Percentiles rank a stretch among this genome's conserved stretches.
Evolutionary conservation across 495 filamentous ascomycete genomes (phyloP).

Genomic region (Penicillium egyptiacum): DNA sequence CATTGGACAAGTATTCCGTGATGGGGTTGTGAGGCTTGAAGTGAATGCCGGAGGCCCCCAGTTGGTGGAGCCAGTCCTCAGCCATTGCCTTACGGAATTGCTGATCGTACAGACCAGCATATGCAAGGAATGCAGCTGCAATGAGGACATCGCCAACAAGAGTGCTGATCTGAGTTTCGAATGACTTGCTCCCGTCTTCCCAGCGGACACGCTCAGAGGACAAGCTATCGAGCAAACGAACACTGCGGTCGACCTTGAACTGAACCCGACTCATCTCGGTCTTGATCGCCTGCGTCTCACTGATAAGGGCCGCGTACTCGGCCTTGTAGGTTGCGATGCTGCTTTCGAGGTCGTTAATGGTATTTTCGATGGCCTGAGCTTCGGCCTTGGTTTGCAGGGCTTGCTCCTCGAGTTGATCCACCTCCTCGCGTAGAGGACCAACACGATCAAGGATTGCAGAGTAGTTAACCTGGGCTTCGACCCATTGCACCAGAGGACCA

Average conservation of each 20-base stretch:
- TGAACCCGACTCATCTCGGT: conserved; percentile 93
- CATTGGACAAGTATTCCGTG: conserved; percentile 94
- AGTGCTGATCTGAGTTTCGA: conserved; percentile 95
- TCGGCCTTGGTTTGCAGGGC: conserved; percentile 92
- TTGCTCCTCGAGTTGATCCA: conserved; percentile 78
- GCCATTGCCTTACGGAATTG: conserved; percentile 96
- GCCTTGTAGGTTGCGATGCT: conserved; percentile 96
- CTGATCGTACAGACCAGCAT: conserved; percentile 96
- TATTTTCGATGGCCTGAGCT: conserved; percentile 87
- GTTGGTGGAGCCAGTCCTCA: conserved; percentile 93
- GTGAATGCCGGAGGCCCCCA: conserved; percentile 82
- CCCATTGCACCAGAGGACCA: conserved; percentile 96
- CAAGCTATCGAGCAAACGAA: conserved; percentile 88
- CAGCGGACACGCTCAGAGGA: conserved; percentile 90
- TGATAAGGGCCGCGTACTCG: conserved; percentile 94
- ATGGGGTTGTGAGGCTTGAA: conserved; percentile 93
- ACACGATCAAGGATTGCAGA: conserved; percentile 95
- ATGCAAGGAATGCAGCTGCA: conserved; percentile 95
- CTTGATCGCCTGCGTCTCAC: conserved; percentile 96
- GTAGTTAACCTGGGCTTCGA: conserved; percentile 94
- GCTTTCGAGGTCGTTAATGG: conserved; percentile 75
- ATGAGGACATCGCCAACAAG: conserved; percentile 94
- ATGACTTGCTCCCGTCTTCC: conserved; percentile 96
- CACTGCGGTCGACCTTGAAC: conserved; percentile 96
- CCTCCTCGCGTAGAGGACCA: conserved; percentile 89